Conservation (phyloP, 179 eudicot species). For the Corrigiola litoralis region DNA sequence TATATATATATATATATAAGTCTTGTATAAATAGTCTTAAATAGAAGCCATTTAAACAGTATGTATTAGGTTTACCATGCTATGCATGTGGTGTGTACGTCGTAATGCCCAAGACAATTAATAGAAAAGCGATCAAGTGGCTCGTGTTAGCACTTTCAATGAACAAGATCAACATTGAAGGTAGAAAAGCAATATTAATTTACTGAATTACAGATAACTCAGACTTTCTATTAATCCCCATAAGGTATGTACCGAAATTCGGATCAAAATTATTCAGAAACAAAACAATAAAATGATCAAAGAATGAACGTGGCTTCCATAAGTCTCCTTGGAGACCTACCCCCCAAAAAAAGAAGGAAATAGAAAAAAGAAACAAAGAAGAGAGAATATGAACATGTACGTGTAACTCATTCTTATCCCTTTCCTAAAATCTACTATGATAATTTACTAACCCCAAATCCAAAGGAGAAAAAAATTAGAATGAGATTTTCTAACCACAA, state of each 20-base stretch:
- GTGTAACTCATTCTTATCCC: constrained; percentile 6
- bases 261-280: constrained; percentile 18
- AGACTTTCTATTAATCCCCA: neutral
- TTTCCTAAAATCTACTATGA: neutral
- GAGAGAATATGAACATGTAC: constrained; percentile 24
- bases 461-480: neutral
- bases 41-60: no score
- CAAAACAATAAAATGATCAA: constrained; percentile 20
- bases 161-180: no score
- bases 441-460: constrained; percentile 1
- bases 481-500: neutral
- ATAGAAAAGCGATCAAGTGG: no score
- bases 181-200: neutral
- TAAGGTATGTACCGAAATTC: neutral
- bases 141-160: no score
- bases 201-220: neutral
- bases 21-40: no score
- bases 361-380: neutral
- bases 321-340: constrained; percentile 10
- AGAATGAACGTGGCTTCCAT: constrained; percentile 23
- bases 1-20: no score
- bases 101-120: no score
- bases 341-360: neutral
- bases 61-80: no score
- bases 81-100: no score